Evolutionary conservation across 371 early-diverging fungal species (phyloP).

Genomic region (Syncephalastrum monosporum): DNA sequence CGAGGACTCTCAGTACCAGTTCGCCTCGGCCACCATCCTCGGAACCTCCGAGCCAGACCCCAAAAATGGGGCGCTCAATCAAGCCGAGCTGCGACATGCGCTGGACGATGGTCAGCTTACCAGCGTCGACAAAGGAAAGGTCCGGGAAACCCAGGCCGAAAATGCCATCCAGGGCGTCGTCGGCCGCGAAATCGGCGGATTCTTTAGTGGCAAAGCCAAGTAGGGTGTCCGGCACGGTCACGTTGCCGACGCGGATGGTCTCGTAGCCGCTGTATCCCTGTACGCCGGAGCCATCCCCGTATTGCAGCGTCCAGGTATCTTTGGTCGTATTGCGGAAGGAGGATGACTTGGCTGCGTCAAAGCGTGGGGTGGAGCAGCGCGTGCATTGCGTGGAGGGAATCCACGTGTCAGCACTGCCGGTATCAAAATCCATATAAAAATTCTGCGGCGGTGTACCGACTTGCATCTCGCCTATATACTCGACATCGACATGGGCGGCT

Average conservation of each 20-base stretch:
- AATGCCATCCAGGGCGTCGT: conserved; percentile 28
- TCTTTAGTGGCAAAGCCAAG: conserved; percentile 28
- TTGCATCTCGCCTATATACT: conserved; percentile 50
- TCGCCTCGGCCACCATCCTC: conserved; percentile 23
- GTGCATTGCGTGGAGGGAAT: conserved; percentile 37
- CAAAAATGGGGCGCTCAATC: conserved; percentile 16
- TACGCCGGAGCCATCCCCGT: conserved; percentile 56
- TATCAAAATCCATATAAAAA: conserved; percentile 58
- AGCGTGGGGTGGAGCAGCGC: conserved; percentile 24
- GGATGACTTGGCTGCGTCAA: conserved; percentile 21
- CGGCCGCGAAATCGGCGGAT: conserved; percentile 12
- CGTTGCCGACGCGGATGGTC: conserved; percentile 24
- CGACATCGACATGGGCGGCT: conserved; percentile 35
- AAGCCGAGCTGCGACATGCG: conserved; percentile 13
- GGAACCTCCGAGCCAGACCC: conserved; percentile 18
- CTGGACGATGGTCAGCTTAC: conserved; percentile 11
- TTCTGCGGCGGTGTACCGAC: conserved; percentile 57
- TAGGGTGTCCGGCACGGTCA: conserved; percentile 16
- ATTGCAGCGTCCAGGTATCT: conserved; percentile 29
- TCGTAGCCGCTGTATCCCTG: conserved; percentile 34
- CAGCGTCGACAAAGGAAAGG: conserved; percentile 14
- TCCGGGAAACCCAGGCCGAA: conserved; percentile 29
- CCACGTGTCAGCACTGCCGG: conserved; percentile 60
- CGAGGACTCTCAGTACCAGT: conserved; percentile 9
- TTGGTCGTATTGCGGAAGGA: conserved; percentile 12